Percentiles rank a stretch among this genome's conserved stretches.
Conservation (phyloP, 805 yeast genomes). For the Wickerhamomyces canadensis region DNA sequence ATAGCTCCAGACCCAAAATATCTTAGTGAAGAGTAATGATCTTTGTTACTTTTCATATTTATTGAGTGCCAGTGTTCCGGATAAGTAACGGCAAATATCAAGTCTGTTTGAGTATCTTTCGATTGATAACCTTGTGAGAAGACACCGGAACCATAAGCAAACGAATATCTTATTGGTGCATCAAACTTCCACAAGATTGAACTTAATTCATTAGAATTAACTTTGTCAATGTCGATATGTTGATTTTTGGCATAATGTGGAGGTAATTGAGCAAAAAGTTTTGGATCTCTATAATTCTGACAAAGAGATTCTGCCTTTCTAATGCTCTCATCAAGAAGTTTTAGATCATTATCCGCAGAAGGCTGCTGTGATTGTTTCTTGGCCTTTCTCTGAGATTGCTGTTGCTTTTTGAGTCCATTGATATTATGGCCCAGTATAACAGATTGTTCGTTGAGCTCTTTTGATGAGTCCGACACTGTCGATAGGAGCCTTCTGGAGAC, state of each 20-base stretch:
- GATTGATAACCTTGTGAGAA: conserved; percentile 61
- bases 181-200: conserved; percentile 51
- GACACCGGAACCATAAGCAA: conserved; percentile 95
- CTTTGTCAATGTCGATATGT: conserved; percentile 38
- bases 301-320: conserved; percentile 21
- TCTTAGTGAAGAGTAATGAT: conserved; percentile 72
- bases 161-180: conserved; percentile 72
- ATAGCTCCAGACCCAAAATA: conserved; percentile 55
- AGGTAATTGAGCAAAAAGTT: conserved; percentile 34
- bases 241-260: conserved; percentile 57
- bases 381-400: not conserved
- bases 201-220: conserved; percentile 36
- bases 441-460: conserved; percentile 20
- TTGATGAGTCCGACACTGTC: conserved; percentile 17
- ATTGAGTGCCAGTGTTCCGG: conserved; percentile 71
- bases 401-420: not conserved
- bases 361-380: not conserved
- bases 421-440: conserved; percentile 12
- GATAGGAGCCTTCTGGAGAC: conserved; percentile 13
- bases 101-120: conserved; percentile 69
- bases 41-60: conserved; percentile 60
- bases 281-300: conserved; percentile 12
- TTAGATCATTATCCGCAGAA: conserved; percentile 12
- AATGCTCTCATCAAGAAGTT: conserved; percentile 20
- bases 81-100: conserved; percentile 76